These are phyloP conservation scores for Smallanthus sonchifolius DNA, from an alignment of 129 eudicot species.

Conservation along the genomic window DNA sequence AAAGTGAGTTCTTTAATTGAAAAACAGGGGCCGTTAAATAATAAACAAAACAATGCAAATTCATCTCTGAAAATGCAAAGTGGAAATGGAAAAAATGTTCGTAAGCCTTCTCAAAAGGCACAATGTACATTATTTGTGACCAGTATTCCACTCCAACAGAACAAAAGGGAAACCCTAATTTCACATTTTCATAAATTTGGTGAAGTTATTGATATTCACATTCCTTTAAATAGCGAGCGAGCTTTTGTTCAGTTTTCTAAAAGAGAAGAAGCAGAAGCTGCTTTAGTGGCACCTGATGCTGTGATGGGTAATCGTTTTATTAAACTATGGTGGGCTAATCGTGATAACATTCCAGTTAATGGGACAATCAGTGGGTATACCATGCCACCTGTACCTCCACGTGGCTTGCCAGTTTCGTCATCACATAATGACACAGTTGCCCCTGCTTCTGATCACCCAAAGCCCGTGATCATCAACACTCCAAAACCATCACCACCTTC, in stretches of 20 bases:
- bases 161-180: slow-evolving; percentile 65
- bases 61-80: slow-evolving; percentile 39
- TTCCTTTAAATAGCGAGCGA: slow-evolving; percentile 63
- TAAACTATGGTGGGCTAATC: slow-evolving; percentile 94
- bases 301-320: slow-evolving; percentile 96
- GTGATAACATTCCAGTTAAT: slow-evolving; percentile 66
- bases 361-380: slow-evolving; percentile 39
- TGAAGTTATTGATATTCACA: slow-evolving; percentile 70
- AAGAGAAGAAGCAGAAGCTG: slow-evolving; percentile 95
- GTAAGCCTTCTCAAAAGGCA: slow-evolving; percentile 73
- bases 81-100: slow-evolving; percentile 43
- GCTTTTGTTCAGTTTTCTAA: slow-evolving; percentile 96
- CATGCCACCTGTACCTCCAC: slow-evolving; percentile 33
- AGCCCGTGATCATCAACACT: slow-evolving; percentile 35
- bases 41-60: slow-evolving; percentile 29
- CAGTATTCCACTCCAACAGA: slow-evolving; percentile 73
- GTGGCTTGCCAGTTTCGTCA: slow-evolving; percentile 31
- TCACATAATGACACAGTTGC: slow-evolving; percentile 34
- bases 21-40: slow-evolving; percentile 34
- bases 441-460: slow-evolving; percentile 45
- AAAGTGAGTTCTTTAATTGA: slow-evolving; percentile 36
- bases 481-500: slow-evolving; percentile 54
- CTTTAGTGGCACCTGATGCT: slow-evolving; percentile 93
- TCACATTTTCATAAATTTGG: slow-evolving; percentile 93
- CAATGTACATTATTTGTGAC: slow-evolving; percentile 78